Percentiles rank a stretch among this genome's conserved stretches.
These are phyloP conservation scores for Globisporangium solare DNA, from an alignment of 352 stramenopile species.

Conservation along the genomic window DNA sequence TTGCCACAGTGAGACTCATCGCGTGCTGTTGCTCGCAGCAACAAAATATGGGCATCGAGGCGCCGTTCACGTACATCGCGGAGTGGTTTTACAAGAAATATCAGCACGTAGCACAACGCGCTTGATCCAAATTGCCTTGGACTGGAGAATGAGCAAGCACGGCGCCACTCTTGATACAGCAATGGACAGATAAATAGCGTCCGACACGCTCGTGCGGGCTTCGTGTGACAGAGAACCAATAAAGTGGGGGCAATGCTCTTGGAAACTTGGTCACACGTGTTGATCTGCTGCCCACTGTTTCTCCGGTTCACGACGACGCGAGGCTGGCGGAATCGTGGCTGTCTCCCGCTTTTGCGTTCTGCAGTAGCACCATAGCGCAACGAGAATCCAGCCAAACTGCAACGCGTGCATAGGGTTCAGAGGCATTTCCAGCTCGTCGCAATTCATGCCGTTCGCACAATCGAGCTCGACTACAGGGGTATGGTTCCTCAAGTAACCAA, in stretches of 20 bases:
- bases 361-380: constrained; percentile 14
- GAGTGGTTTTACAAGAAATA: constrained; percentile 87
- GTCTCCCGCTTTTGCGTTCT: constrained; percentile 9
- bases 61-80: constrained; percentile 73
- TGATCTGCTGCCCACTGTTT: no score
- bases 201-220: not conserved
- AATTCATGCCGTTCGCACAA: constrained; percentile 53
- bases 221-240: no score
- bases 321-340: not conserved
- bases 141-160: not conserved
- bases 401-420: constrained; percentile 35
- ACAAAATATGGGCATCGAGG: constrained; percentile 69
- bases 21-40: constrained; percentile 28
- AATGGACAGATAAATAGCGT: not conserved
- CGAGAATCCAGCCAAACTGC: constrained; percentile 22
- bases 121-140: constrained; percentile 14
- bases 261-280: no score
- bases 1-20: not conserved
- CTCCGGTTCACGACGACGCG: no score
- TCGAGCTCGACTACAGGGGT: constrained; percentile 29
- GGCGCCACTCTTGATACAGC: constrained; percentile 1
- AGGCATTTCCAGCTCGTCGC: constrained; percentile 28
- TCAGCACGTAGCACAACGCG: constrained; percentile 52
- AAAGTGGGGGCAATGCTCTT: no score
- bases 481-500: constrained; percentile 23